Conservation (phyloP, 2,329 filamentous ascomycete species). For the Aquanectria penicillioides region DNA sequence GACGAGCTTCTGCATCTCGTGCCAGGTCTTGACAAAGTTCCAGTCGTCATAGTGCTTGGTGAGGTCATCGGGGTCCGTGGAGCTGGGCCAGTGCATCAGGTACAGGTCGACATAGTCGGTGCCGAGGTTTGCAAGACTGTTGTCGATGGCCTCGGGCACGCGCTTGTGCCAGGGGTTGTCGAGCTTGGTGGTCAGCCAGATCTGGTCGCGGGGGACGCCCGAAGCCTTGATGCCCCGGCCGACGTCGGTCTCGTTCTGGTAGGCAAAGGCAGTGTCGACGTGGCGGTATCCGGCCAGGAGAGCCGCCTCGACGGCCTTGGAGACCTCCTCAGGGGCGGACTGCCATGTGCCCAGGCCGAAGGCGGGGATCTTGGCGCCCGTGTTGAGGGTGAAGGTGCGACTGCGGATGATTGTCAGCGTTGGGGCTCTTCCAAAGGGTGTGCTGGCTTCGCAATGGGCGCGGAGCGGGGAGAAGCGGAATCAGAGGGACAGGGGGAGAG, state of each 20-base stretch:
- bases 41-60: slow-evolving; percentile 80
- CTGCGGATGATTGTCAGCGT: slow-evolving; percentile 19
- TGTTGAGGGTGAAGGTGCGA: slow-evolving; percentile 74
- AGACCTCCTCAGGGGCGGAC: slow-evolving; percentile 74
- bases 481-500: too few relatives aligned
- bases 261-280: slow-evolving; percentile 80
- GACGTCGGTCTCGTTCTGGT: slow-evolving; percentile 79
- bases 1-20: slow-evolving; percentile 76
- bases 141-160: slow-evolving; percentile 69
- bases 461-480: too few relatives aligned
- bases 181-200: slow-evolving; percentile 84
- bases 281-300: slow-evolving; percentile 77
- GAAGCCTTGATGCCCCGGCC: slow-evolving; percentile 72
- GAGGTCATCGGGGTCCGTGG: slow-evolving; percentile 67
- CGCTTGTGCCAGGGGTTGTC: slow-evolving; percentile 82
- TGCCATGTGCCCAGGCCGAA: slow-evolving; percentile 85
- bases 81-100: slow-evolving; percentile 78
- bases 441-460: too few relatives aligned
- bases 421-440: not conserved
- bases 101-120: slow-evolving; percentile 76
- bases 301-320: slow-evolving; percentile 75
- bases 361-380: slow-evolving; percentile 80
- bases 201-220: slow-evolving; percentile 71
- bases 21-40: slow-evolving; percentile 85
- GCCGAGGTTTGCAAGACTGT: slow-evolving; percentile 68